Conservation (phyloP, 179 eudicot species). For the Carnegiea gigantea region DNA sequence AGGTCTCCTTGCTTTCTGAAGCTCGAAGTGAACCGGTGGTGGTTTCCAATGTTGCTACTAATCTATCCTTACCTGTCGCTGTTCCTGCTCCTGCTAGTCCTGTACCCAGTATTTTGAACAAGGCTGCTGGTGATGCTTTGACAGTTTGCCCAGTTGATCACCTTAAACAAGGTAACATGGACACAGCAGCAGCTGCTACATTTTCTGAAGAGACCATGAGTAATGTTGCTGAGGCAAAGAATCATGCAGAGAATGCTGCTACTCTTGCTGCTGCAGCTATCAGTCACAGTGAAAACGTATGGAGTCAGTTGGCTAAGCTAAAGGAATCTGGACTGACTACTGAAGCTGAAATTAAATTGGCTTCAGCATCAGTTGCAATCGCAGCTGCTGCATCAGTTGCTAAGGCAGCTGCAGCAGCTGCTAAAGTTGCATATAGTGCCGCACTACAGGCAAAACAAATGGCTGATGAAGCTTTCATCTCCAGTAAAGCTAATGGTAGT, state of each 20-base stretch:
- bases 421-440: constrained; percentile 77
- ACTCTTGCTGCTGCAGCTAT: constrained; percentile 66
- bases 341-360: constrained; percentile 71
- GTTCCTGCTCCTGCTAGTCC: constrained; percentile 38
- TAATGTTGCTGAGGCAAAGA: constrained; percentile 75
- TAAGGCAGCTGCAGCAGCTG: constrained; percentile 96
- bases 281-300: constrained; percentile 55
- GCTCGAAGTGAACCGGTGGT: constrained; percentile 35
- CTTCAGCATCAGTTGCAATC: constrained; percentile 80
- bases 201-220: constrained; percentile 42
- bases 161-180: constrained; percentile 29
- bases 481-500: constrained; percentile 27
- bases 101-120: constrained; percentile 19
- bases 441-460: constrained; percentile 78
- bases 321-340: constrained; percentile 54
- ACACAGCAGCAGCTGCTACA: constrained; percentile 32
- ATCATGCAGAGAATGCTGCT: constrained; percentile 79
- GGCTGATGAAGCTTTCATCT: constrained; percentile 70
- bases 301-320: constrained; percentile 70
- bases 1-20: constrained; percentile 34
- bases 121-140: constrained; percentile 24
- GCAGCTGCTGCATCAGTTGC: constrained; percentile 96
- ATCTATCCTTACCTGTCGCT: constrained; percentile 23
- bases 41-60: constrained; percentile 28
- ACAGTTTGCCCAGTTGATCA: constrained; percentile 37